Conservation (phyloP, 1,284 basidiomycete species). For the Cronartium ribicola region DNA sequence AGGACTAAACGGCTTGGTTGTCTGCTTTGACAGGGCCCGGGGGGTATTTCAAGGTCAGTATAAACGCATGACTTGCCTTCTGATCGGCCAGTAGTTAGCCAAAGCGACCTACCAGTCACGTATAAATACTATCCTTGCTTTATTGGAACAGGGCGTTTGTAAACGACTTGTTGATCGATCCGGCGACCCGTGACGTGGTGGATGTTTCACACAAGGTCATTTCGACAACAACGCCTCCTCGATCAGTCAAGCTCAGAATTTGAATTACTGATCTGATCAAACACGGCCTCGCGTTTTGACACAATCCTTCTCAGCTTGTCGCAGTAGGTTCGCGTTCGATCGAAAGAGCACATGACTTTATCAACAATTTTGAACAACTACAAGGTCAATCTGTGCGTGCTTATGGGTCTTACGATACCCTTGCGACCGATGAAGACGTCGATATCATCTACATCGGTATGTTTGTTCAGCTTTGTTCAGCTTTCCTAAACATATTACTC, state of each 20-base stretch:
- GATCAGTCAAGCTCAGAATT: neutral
- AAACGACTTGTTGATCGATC: constrained; percentile 52
- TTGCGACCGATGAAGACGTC: constrained; percentile 66
- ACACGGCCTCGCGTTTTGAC: neutral
- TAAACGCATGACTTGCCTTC: neutral
- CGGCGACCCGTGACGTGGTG: constrained; percentile 58
- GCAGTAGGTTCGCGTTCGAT: constrained; percentile 70
- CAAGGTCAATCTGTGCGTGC: constrained; percentile 54
- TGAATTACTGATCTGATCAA: neutral
- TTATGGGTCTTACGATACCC: constrained; percentile 71
- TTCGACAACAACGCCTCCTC: neutral
- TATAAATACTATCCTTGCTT: constrained; percentile 44
- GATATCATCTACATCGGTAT: constrained; percentile 56
- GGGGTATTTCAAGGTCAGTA: neutral
- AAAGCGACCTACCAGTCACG: neutral
- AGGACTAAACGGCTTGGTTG: neutral
- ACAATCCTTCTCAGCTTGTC: constrained; percentile 54
- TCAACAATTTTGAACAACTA: constrained; percentile 52
- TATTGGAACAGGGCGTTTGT: constrained; percentile 48
- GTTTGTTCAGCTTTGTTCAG: neutral
- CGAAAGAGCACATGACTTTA: constrained; percentile 68
- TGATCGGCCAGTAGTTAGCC: neutral
- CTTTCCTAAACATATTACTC: neutral
- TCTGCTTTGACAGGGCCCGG: neutral
- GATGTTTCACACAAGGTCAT: constrained; percentile 66